phyloP scores from a whole-genome alignment of 148 eudicot species.

The Heliamphora exappendiculata region DNA sequence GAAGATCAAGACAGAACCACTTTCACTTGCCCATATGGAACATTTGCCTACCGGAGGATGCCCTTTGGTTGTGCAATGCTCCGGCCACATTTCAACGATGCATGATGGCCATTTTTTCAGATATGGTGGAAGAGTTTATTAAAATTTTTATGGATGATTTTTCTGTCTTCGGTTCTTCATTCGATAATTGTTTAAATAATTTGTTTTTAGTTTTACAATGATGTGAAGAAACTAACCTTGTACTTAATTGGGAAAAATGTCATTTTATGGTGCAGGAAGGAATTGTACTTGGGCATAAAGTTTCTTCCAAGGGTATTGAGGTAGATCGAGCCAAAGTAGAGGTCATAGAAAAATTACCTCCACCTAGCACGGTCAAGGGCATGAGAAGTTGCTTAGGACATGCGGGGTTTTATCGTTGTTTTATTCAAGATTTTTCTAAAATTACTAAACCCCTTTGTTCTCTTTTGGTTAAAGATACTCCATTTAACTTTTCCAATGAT shows the following conservation, averaged over 20 bases:
- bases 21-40: neutral
- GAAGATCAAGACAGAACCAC: neutral
- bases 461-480: neutral
- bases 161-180: neutral
- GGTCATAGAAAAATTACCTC: too few relatives aligned
- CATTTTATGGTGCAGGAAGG: neutral
- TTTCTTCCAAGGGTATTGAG: neutral
- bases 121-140: neutral
- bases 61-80: neutral
- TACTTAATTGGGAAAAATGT: too few relatives aligned
- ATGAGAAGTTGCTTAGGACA: neutral
- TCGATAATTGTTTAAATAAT: too few relatives aligned
- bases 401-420: neutral
- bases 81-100: neutral
- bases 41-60: too few relatives aligned
- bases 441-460: too few relatives aligned
- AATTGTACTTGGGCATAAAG: neutral
- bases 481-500: neutral
- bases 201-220: too few relatives aligned
- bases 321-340: neutral
- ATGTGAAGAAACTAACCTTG: too few relatives aligned
- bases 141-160: neutral
- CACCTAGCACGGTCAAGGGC: neutral
- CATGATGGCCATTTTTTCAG: neutral
- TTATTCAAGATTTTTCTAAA: neutral